phyloP scores from a whole-genome alignment of 495 filamentous ascomycete species.

The Aspergillus campestris region DNA sequence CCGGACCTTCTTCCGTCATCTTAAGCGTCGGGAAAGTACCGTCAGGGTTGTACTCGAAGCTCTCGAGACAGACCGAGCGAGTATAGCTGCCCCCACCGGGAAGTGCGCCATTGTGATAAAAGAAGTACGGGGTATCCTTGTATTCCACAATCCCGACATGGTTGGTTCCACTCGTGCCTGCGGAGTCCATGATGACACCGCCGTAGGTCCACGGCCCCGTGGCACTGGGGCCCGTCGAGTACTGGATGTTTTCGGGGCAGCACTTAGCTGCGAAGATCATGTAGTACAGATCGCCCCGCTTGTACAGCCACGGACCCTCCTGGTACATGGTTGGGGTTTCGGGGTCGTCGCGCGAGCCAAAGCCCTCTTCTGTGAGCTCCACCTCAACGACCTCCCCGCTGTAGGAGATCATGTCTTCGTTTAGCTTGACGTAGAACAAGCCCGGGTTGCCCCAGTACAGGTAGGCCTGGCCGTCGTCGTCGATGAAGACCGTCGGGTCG shows the following conservation, averaged over 20 bases:
- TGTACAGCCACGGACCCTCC: constrained; percentile 25
- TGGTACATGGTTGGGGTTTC: constrained; percentile 10
- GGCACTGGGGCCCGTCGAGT: constrained; percentile 15
- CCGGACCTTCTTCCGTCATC: constrained; percentile 15
- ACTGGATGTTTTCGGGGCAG: constrained; percentile 23
- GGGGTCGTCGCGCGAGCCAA: constrained; percentile 1
- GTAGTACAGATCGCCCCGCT: constrained; percentile 24
- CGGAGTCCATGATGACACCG: constrained; percentile 19
- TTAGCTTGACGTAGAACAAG: constrained; percentile 22
- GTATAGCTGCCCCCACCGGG: constrained; percentile 17
- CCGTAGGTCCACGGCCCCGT: constrained; percentile 24
- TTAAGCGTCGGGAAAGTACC: constrained; percentile 18
- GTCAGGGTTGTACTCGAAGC: constrained; percentile 18
- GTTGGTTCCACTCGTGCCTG: constrained; percentile 20
- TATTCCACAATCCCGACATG: constrained; percentile 21
- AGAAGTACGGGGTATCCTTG: constrained; percentile 20
- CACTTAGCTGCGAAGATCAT: constrained; percentile 20
- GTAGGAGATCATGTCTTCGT: constrained; percentile 26
- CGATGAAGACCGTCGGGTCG: constrained; percentile 21
- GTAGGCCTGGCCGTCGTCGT: constrained; percentile 16
- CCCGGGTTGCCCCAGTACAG: constrained; percentile 18
- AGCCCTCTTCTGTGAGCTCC: constrained; percentile 11
- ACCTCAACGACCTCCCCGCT: constrained; percentile 7
- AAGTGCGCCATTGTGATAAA: constrained; percentile 25
- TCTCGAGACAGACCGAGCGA: constrained; percentile 18